These are phyloP conservation scores for Eucalyptus leucophloia DNA, from an alignment of 345 rosid genomes.

Conservation along the genomic window DNA sequence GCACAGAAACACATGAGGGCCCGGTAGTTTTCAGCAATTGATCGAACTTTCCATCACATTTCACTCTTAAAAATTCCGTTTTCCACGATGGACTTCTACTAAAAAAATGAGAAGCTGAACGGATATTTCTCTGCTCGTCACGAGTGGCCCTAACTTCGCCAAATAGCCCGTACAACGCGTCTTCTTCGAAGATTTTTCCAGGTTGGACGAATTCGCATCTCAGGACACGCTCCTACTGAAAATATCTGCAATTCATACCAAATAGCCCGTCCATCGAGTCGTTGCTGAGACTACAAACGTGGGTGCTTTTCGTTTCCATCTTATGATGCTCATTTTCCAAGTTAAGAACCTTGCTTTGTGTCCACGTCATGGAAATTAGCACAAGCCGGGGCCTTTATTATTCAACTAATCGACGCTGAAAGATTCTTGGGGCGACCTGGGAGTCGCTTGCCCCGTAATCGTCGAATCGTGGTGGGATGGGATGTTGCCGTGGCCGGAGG, in stretches of 20 bases:
- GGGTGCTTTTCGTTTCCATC: neutral
- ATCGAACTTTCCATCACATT: neutral
- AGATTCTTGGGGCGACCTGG: no score
- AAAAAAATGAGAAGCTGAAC: neutral
- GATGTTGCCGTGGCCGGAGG: no score
- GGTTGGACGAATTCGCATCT: neutral
- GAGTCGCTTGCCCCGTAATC: no score
- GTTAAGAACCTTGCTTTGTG: no score
- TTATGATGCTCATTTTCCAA: no score
- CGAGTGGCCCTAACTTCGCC: neutral
- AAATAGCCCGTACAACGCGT: neutral
- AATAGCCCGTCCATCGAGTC: neutral
- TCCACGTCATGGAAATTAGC: no score
- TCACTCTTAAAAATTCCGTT: neutral
- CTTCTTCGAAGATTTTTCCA: neutral
- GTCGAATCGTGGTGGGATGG: no score
- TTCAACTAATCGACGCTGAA: no score
- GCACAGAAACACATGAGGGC: neutral
- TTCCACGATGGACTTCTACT: neutral
- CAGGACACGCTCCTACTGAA: no score
- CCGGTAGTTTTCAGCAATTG: neutral
- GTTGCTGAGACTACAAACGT: neutral
- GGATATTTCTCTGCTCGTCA: neutral
- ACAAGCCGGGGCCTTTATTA: no score
- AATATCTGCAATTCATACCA: neutral